Percentiles rank a stretch among this genome's conserved stretches.
Conservation (phyloP, 2,329 filamentous ascomycete genomes). For the Davidsoniella eucalypti region DNA sequence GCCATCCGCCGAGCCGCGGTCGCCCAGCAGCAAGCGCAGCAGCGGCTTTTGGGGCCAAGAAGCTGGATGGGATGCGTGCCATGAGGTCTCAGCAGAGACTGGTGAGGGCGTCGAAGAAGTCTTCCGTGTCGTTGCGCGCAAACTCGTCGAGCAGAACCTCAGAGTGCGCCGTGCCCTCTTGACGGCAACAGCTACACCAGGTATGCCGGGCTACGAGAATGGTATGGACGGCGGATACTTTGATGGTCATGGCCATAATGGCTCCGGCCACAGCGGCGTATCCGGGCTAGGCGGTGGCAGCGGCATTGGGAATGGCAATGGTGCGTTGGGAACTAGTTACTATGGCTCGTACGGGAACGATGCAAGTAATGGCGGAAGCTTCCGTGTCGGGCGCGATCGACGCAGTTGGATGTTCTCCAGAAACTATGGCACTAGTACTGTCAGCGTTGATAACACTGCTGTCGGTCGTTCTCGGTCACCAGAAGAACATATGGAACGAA, state of each 20-base stretch:
- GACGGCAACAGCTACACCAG: constrained; percentile 35
- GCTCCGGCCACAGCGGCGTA: constrained; percentile 20
- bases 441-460: constrained; percentile 30
- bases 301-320: constrained; percentile 30
- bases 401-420: constrained; percentile 44
- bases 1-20: constrained; percentile 33
- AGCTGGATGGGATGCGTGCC: constrained; percentile 89
- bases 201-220: constrained; percentile 30
- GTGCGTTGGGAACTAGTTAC: constrained; percentile 22
- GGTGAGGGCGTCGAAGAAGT: constrained; percentile 95
- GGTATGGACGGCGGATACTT: constrained; percentile 34
- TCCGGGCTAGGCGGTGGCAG: constrained; percentile 13
- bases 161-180: constrained; percentile 44
- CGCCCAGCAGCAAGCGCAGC: constrained; percentile 47
- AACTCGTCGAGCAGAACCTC: constrained; percentile 47
- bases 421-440: constrained; percentile 25
- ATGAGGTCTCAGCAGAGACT: constrained; percentile 87
- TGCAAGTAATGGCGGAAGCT: constrained; percentile 25
- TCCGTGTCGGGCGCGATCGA: constrained; percentile 40
- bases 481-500: constrained; percentile 13
- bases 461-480: constrained; percentile 19
- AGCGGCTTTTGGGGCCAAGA: constrained; percentile 83
- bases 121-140: constrained; percentile 53
- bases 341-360: no score
- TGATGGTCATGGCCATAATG: constrained; percentile 23